Percentiles rank a stretch among this genome's conserved stretches.
Evolutionary conservation across 2,329 filamentous ascomycete genomes (phyloP).

Genomic region (Tolypocladium paradoxum): DNA sequence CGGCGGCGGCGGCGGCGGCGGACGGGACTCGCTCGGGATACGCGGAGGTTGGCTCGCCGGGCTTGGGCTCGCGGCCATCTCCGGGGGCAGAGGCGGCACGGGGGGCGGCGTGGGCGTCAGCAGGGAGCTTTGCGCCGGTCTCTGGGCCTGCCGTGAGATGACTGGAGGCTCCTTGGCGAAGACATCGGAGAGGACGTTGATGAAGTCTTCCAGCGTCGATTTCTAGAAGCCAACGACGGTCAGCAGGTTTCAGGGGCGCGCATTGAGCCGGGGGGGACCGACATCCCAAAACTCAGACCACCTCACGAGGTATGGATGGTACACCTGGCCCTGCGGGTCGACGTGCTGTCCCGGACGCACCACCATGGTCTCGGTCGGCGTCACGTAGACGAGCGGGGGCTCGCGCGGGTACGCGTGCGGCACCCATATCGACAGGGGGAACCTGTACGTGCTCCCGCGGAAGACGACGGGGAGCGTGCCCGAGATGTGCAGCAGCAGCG

Average conservation of each 20-base stretch:
- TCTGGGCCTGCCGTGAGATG: constrained; percentile 55
- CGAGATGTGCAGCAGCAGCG: constrained; percentile 73
- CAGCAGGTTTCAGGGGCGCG: background rate
- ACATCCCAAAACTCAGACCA: constrained; percentile 91
- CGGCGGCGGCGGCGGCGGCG: constrained; percentile 42
- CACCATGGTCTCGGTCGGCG: constrained; percentile 77
- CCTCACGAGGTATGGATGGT: constrained; percentile 87
- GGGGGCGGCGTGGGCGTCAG: constrained; percentile 45
- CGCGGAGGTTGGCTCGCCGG: constrained; percentile 22
- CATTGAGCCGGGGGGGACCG: constrained; percentile 20
- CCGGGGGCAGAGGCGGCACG: constrained; percentile 61
- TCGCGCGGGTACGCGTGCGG: constrained; percentile 83
- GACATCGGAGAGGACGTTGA: constrained; percentile 71
- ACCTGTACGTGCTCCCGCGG: constrained; percentile 79
- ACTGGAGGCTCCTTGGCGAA: constrained; percentile 95
- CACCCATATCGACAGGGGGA: constrained; percentile 87
- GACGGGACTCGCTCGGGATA: constrained; percentile 21
- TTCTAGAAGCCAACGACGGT: constrained; percentile 38
- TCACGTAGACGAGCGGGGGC: constrained; percentile 79
- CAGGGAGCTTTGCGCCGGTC: constrained; percentile 18
- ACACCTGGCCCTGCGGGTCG: constrained; percentile 82
- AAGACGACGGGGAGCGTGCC: constrained; percentile 90
- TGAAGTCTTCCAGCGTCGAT: constrained; percentile 72
- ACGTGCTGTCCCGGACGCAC: constrained; percentile 92
- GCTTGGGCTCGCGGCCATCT: constrained; percentile 37